Conservation (phyloP, 352 stramenopile genomes). For the Globisporangium cylindrosporum region DNA sequence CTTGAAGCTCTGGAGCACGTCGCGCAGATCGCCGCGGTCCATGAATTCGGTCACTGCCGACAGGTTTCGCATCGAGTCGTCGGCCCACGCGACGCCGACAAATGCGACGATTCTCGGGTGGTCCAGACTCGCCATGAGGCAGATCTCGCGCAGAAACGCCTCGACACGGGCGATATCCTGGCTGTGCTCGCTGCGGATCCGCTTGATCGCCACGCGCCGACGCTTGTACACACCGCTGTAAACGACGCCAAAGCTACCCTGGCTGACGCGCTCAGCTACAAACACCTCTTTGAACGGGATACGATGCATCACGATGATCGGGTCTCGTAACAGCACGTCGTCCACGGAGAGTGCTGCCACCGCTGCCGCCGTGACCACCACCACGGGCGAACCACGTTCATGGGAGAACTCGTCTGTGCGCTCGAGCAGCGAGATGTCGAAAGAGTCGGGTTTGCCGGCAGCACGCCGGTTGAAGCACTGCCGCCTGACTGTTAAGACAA, state of each 20-base stretch:
- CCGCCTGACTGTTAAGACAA: background rate
- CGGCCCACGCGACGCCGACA: background rate
- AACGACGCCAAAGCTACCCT: constrained; percentile 26
- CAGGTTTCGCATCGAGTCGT: background rate
- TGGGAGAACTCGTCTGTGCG: constrained; percentile 6
- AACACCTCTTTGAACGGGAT: constrained; percentile 17
- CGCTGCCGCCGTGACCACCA: background rate
- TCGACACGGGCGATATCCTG: constrained; percentile 19
- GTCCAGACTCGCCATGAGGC: constrained; percentile 23
- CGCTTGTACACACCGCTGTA: constrained; percentile 22
- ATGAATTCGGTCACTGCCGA: background rate
- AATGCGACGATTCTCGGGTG: constrained; percentile 1
- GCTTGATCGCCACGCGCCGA: constrained; percentile 26
- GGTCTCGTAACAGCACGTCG: constrained; percentile 14
- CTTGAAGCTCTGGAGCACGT: background rate
- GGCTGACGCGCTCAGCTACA: constrained; percentile 9
- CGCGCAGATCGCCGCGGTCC: background rate
- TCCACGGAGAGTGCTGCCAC: constrained; percentile 11
- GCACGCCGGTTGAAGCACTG: background rate
- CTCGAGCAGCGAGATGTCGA: constrained; percentile 6
- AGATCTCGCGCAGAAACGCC: constrained; percentile 28
- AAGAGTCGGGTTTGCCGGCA: background rate
- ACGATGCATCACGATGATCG: constrained; percentile 17
- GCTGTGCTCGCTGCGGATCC: constrained; percentile 17
- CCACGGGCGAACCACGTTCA: background rate